Conservation (phyloP, 768 basidiomycete species). For the Mycena sanguinolenta region DNA sequence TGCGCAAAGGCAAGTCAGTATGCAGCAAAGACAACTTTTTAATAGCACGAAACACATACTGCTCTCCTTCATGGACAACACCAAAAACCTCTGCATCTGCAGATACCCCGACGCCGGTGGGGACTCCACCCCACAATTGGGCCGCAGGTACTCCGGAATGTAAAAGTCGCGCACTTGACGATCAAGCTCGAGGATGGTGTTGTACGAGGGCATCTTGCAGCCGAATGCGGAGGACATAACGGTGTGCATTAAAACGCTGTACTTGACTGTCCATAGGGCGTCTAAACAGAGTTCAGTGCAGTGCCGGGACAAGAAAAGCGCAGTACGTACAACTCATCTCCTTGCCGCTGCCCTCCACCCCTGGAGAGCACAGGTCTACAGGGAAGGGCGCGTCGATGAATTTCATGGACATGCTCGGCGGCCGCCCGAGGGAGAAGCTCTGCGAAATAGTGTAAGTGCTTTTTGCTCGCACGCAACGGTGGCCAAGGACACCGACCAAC, state of each 20-base stretch:
- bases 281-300: conserved; percentile 51
- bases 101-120: conserved; percentile 38
- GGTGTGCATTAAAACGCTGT: conserved; percentile 63
- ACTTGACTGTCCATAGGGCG: conserved; percentile 69
- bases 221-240: conserved; percentile 67
- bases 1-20: conserved; percentile 38
- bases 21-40: not conserved
- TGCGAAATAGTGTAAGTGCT: conserved; percentile 42
- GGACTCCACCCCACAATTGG: conserved; percentile 43
- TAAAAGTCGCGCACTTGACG: conserved; percentile 71
- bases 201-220: conserved; percentile 64
- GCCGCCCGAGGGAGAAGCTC: conserved; percentile 75
- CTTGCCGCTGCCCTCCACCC: conserved; percentile 50
- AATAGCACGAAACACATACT: conserved; percentile 48
- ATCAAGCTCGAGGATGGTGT: conserved; percentile 68
- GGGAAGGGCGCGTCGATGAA: conserved; percentile 73
- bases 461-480: not conserved
- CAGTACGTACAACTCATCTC: conserved; percentile 29
- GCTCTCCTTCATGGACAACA: conserved; percentile 63
- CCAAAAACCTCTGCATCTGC: conserved; percentile 58
- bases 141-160: conserved; percentile 62
- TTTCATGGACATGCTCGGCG: conserved; percentile 64
- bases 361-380: conserved; percentile 50
- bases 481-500: conserved; percentile 55
- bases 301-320: not conserved